Evolutionary conservation across 371 early-diverging fungal species (phyloP).

Genomic region (Quaeritorhiza haematococci): DNA sequence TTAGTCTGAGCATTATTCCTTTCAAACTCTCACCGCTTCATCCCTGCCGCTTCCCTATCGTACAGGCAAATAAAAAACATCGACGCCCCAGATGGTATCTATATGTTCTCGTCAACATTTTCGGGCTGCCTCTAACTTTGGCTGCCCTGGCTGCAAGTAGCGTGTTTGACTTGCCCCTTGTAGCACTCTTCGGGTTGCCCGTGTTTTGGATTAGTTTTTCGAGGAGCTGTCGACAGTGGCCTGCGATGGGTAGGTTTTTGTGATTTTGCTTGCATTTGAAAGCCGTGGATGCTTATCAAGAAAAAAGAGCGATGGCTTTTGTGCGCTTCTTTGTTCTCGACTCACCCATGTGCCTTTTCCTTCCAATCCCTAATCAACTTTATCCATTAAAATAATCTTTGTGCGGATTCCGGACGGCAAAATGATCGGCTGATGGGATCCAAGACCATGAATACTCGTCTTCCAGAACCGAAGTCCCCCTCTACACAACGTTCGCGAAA

Average conservation of each 20-base stretch:
- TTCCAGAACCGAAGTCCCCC: conserved; percentile 14
- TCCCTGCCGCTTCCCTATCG: too few relatives aligned
- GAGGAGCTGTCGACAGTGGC: conserved; percentile 30
- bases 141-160: conserved; percentile 13
- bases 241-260: conserved; percentile 2
- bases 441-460: conserved; percentile 2
- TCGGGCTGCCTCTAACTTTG: conserved; percentile 27
- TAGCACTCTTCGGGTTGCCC: conserved; percentile 33
- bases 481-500: too few relatives aligned
- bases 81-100: conserved; percentile 22
- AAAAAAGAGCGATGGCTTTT: too few relatives aligned
- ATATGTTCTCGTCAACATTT: conserved; percentile 10
- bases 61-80: conserved; percentile 26
- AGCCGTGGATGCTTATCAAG: too few relatives aligned
- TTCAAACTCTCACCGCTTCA: not conserved
- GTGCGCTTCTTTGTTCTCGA: conserved; percentile 1
- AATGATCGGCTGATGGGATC: too few relatives aligned
- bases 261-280: not conserved
- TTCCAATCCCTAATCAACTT: too few relatives aligned
- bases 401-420: too few relatives aligned
- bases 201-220: conserved; percentile 31
- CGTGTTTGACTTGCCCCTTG: conserved; percentile 26
- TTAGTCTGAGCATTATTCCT: not conserved
- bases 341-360: not conserved
- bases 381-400: too few relatives aligned